These are phyloP conservation scores for Leishmania lainsoni DNA, from an alignment of 208 protist species.

Conservation along the genomic window DNA sequence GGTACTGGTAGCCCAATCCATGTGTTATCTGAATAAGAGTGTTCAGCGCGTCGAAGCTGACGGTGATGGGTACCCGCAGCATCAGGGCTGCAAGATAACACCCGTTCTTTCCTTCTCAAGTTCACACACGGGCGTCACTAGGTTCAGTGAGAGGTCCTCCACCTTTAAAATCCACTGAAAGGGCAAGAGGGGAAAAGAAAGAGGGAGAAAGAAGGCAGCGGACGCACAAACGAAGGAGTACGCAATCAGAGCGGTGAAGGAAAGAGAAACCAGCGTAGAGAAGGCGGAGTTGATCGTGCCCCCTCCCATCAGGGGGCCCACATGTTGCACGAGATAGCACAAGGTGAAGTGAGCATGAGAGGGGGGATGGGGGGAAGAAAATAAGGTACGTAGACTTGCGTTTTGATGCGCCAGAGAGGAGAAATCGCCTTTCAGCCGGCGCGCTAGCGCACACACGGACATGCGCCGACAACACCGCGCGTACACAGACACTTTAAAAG, in stretches of 20 bases:
- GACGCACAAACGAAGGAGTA: not conserved
- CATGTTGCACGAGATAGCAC: no score
- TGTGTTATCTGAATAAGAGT: conserved; percentile 56
- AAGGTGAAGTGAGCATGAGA: not conserved
- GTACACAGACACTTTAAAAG: conserved; percentile 30
- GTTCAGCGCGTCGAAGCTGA: conserved; percentile 74
- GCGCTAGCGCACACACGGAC: no score
- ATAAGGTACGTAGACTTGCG: not conserved
- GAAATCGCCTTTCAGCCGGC: not conserved
- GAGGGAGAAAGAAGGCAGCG: not conserved
- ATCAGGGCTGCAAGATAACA: not conserved
- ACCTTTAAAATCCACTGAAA: not conserved
- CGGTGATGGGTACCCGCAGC: conserved; percentile 27
- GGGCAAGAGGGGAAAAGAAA: not conserved
- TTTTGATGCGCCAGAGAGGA: not conserved
- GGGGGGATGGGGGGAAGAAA: not conserved
- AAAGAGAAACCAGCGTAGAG: not conserved
- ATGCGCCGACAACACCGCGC: not conserved
- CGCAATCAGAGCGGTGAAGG: no score
- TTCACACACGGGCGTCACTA: not conserved
- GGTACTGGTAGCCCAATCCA: conserved; percentile 71
- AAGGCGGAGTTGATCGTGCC: not conserved
- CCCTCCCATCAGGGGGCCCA: no score
- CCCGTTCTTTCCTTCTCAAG: not conserved
- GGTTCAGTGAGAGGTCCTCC: not conserved